These are phyloP conservation scores for Rheum nobile DNA, from an alignment of 148 eudicot species.

Conservation along the genomic window DNA sequence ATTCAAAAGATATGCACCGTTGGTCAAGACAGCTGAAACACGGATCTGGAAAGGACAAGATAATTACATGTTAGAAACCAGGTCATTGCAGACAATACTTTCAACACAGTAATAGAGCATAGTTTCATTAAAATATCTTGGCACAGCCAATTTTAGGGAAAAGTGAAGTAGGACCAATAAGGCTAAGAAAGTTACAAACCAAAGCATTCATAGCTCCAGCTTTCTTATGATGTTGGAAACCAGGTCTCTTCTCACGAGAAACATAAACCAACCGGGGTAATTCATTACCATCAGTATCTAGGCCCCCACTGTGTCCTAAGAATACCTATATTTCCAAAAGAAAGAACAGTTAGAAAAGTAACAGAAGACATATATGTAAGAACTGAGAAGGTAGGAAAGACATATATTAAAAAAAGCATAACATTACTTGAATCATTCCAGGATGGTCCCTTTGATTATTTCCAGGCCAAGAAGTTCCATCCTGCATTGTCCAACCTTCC, in stretches of 20 bases:
- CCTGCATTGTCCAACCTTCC: constrained; percentile 99
- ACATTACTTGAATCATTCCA: constrained; percentile 87
- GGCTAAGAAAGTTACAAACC: constrained; percentile 31
- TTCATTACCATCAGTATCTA: constrained; percentile 95
- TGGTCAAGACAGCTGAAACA: constrained; percentile 94
- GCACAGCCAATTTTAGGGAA: not conserved
- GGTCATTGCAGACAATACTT: not conserved
- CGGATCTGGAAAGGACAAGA: constrained; percentile 53
- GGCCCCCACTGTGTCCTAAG: constrained; percentile 92
- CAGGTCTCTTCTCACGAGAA: constrained; percentile 99
- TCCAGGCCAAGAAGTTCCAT: constrained; percentile 96
- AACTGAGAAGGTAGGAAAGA: not conserved
- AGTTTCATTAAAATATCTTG: not conserved
- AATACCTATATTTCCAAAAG: constrained; percentile 48
- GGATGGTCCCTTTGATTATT: constrained; percentile 97
- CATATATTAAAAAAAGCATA: not conserved
- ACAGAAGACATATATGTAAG: not conserved
- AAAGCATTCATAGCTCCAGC: constrained; percentile 99
- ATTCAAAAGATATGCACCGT: constrained; percentile 85
- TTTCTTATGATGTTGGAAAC: constrained; percentile 99
- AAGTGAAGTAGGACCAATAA: not conserved
- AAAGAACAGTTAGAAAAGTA: constrained; percentile 1
- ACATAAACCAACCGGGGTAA: constrained; percentile 92
- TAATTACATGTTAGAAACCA: not conserved
- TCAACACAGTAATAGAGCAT: not conserved